Percentiles rank a stretch among this genome's conserved stretches.
Evolutionary conservation across 306 rosid species (phyloP).

Genomic region (Oxytropis ochrocephala): DNA sequence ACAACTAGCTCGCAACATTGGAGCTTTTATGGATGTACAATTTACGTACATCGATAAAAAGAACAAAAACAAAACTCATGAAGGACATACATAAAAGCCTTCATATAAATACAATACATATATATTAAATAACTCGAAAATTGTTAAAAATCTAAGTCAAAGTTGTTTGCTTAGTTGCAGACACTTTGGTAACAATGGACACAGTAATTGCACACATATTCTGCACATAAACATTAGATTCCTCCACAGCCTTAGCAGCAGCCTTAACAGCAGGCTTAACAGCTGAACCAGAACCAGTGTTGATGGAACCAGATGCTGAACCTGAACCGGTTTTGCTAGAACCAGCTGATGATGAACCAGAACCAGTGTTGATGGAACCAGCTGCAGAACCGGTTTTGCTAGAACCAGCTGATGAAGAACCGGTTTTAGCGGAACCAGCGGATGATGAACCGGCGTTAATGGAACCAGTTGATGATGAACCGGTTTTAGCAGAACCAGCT

Average conservation of each 20-base stretch:
- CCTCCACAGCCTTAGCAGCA: not conserved
- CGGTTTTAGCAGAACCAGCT: no score
- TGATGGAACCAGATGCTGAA: no score
- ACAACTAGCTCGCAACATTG: not conserved
- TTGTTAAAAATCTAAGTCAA: not conserved
- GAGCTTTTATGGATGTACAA: not conserved
- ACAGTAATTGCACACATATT: slow-evolving; percentile 12
- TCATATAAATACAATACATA: not conserved
- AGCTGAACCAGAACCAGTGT: no score
- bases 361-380: no score
- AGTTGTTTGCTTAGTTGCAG: not conserved
- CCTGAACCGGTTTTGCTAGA: no score
- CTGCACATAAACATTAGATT: not conserved
- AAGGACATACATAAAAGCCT: not conserved
- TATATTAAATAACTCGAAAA: not conserved
- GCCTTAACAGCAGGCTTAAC: no score
- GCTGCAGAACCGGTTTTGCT: no score
- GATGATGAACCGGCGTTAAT: no score
- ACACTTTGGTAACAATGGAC: not conserved
- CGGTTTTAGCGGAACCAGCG: no score
- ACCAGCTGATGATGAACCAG: no score
- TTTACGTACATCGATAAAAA: not conserved
- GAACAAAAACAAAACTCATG: not conserved
- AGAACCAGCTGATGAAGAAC: no score
- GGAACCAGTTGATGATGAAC: no score